A percentile compares a stretch with the other conserved stretches of the same genome.
Conservation (phyloP, 2,329 filamentous ascomycete species). For the Colletotrichum tamarilloi region DNA sequence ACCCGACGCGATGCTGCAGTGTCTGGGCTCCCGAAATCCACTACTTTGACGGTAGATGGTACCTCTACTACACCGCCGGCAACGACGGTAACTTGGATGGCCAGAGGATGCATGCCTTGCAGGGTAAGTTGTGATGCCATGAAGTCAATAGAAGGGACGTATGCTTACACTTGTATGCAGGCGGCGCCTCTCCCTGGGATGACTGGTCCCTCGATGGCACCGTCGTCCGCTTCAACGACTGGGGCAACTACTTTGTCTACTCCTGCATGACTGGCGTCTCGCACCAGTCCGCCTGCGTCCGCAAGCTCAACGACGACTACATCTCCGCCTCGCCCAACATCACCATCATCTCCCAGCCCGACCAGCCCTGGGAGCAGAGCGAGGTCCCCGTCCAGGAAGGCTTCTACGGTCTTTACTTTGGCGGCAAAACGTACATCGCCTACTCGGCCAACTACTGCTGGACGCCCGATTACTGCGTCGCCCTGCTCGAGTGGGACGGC, state of each 20-base stretch:
- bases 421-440: slow-evolving; percentile 62
- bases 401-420: slow-evolving; percentile 62
- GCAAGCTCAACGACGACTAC: slow-evolving; percentile 52
- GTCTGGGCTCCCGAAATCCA: slow-evolving; percentile 70
- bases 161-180: slow-evolving; percentile 42
- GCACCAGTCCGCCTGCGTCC: slow-evolving; percentile 51
- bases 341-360: slow-evolving; percentile 62
- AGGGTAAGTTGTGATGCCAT: slow-evolving; percentile 47
- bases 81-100: slow-evolving; percentile 55
- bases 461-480: slow-evolving; percentile 65
- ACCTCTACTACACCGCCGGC: slow-evolving; percentile 68
- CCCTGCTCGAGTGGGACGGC: slow-evolving; percentile 64
- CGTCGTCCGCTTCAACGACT: slow-evolving; percentile 58
- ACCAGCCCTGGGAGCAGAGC: slow-evolving; percentile 61
- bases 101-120: slow-evolving; percentile 63
- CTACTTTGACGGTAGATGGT: slow-evolving; percentile 60
- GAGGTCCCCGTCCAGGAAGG: slow-evolving; percentile 66
- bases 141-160: not conserved
- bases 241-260: slow-evolving; percentile 64
- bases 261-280: slow-evolving; percentile 60
- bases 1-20: slow-evolving; percentile 61
- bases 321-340: slow-evolving; percentile 54
- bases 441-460: slow-evolving; percentile 69
- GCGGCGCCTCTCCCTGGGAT: slow-evolving; percentile 63
- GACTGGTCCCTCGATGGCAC: slow-evolving; percentile 66